phyloP scores from a whole-genome alignment of 1,139 yeast species.

The Meyerozyma guilliermondii region DNA sequence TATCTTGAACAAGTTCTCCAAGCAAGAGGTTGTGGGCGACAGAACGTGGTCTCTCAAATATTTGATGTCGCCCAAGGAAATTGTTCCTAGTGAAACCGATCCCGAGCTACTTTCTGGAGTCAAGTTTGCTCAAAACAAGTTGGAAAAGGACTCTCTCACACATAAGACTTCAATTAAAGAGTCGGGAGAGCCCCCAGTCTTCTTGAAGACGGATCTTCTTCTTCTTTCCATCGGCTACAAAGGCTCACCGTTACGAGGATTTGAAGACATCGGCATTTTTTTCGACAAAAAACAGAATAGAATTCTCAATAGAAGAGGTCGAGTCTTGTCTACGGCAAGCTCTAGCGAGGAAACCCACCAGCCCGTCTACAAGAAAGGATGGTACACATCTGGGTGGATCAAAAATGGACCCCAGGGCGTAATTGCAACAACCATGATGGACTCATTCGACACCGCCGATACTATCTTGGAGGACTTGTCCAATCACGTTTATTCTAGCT shows the following conservation, averaged over 20 bases:
- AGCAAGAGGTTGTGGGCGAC: conserved; percentile 16
- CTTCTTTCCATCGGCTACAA: conserved; percentile 83
- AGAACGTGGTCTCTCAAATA: conserved; percentile 69
- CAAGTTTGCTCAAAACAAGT: conserved; percentile 41
- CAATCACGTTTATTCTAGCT: conserved; percentile 27
- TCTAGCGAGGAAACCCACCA: conserved; percentile 17
- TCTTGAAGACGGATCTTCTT: conserved; percentile 57
- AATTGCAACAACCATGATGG: conserved; percentile 87
- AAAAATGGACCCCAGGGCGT: conserved; percentile 87
- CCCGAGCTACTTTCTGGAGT: conserved; percentile 39
- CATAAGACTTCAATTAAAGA: conserved; percentile 34
- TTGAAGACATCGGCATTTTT: conserved; percentile 45
- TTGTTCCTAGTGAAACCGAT: conserved; percentile 31
- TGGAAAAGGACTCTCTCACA: conserved; percentile 30
- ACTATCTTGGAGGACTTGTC: conserved; percentile 52
- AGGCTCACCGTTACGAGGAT: conserved; percentile 59
- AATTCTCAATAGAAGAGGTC: conserved; percentile 59
- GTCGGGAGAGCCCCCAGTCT: conserved; percentile 29
- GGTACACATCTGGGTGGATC: conserved; percentile 92
- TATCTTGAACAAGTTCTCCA: conserved; percentile 50
- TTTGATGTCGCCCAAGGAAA: conserved; percentile 58
- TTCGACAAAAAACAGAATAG: conserved; percentile 51
- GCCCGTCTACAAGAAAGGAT: conserved; percentile 35
- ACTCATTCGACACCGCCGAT: conserved; percentile 72
- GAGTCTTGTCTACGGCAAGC: conserved; percentile 34